Evolutionary conservation across 2,329 filamentous ascomycete species (phyloP).

Genomic region (Clarireedia homoeocarpa): DNA sequence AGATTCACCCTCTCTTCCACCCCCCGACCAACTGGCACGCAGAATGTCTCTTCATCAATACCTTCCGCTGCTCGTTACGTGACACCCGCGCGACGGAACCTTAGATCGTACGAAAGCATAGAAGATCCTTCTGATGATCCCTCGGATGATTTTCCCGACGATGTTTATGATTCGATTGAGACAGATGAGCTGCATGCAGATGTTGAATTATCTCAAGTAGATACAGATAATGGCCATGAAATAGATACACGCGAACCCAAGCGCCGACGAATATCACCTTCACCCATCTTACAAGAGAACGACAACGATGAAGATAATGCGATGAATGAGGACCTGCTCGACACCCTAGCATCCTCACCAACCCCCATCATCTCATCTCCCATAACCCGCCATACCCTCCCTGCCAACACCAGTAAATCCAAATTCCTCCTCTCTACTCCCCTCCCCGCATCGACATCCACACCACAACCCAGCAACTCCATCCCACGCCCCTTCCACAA

Average conservation of each 20-base stretch:
- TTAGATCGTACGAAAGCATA: slow-evolving; percentile 19
- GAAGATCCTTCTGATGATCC: slow-evolving; percentile 18
- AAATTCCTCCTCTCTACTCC: slow-evolving; percentile 26
- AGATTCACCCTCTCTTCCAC: slow-evolving; percentile 28
- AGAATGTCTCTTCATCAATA: slow-evolving; percentile 18
- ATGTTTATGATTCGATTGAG: slow-evolving; percentile 25
- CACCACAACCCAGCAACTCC: slow-evolving; percentile 9
- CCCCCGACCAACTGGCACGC: slow-evolving; percentile 20
- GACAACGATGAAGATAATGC: slow-evolving; percentile 5
- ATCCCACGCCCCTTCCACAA: slow-evolving; percentile 22
- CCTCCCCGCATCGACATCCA: slow-evolving; percentile 13
- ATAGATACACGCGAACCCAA: slow-evolving; percentile 21
- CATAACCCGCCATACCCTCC: slow-evolving; percentile 13
- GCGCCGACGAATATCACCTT: slow-evolving; percentile 23
- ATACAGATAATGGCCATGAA: slow-evolving; percentile 17
- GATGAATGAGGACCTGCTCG: slow-evolving; percentile 7
- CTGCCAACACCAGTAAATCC: slow-evolving; percentile 19
- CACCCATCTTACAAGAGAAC: slow-evolving; percentile 9
- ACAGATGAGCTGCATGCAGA: slow-evolving; percentile 14
- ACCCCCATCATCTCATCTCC: slow-evolving; percentile 23
- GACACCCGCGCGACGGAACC: slow-evolving; percentile 19
- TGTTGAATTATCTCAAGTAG: slow-evolving; percentile 13
- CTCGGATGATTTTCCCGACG: slow-evolving; percentile 7
- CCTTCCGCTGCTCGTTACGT: slow-evolving; percentile 23
- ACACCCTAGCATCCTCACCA: slow-evolving; percentile 15